Base-by-base conservation (phyloP, 768 basidiomycete species). In the Termitomyces titanicus region DNA sequence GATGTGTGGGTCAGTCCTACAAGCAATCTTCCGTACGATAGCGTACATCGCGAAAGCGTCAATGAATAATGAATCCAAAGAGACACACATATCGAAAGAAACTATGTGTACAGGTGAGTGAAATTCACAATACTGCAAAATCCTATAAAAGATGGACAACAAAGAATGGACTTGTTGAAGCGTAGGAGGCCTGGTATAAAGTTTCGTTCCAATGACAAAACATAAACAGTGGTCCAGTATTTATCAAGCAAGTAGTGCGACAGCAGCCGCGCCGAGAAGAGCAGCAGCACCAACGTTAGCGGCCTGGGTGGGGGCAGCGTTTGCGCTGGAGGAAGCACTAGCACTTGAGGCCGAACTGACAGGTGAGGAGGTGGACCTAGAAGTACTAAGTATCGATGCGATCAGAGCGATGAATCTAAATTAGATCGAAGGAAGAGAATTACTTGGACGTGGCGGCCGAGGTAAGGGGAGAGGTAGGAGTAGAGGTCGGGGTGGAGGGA, bases 181-280 rank as follows among this genome's bases (percentile, higher is more conserved):
- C 12, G 40, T 20, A 34, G 31, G 9, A 22, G 45, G 25, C 17
- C 55, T 60, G 53, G 55, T 56, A 55, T 51, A 54, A 59, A 58
- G 38, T 46, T 61, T 59, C 54, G 46, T 52, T 46, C 13, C 44
- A 40, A 29, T 33, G 29, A 54, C 44, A 50, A 43, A 51, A 18
- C 44, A 42, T 18, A 46, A 57, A 29, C 42, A 7, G 38, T 24
- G 20, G 46, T 55, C 48, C 55, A 55, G 12, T 43, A 24, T 5
- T 53, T 38, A 10, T 63, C 70, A 78, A 25, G 70, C 70, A 46
- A 78, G 58, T 44, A 79, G 61, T 10, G 73, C 84, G 42, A 77
- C 71, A 44, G 74, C 58, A 39, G 75, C 78, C 47, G 79, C 73
- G 33, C 73, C 78, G 46, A 79, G 63, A 46, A 69, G 53, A 15